Percentiles rank a stretch among this genome's conserved stretches.
phyloP scores from a whole-genome alignment of 2,329 filamentous ascomycete genomes.

The Alternaria postmessia region DNA sequence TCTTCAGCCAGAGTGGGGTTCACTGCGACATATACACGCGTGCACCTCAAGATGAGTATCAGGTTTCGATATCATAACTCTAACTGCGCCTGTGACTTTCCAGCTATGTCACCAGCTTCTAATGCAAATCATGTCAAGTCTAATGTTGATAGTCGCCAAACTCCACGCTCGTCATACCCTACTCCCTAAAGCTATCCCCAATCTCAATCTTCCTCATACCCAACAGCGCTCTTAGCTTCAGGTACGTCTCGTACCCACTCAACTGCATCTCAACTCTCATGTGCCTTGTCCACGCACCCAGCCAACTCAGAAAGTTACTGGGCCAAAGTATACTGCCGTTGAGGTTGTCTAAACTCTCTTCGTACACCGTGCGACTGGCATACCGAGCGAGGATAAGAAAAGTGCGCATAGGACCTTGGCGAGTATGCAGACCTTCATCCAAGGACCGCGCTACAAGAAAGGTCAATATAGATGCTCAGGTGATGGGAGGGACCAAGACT shows the following conservation, averaged over 20 bases:
- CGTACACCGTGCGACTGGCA: constrained; percentile 68
- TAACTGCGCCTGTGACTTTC: background rate
- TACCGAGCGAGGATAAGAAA: constrained; percentile 72
- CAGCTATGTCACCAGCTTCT: background rate
- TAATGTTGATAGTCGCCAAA: constrained; percentile 3
- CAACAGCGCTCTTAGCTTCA: constrained; percentile 60
- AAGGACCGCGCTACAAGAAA: constrained; percentile 72
- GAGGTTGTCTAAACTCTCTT: constrained; percentile 65
- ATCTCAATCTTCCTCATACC: constrained; percentile 51
- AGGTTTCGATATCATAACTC: background rate
- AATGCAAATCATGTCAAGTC: background rate
- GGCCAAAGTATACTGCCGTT: constrained; percentile 61
- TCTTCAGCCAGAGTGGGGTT: background rate
- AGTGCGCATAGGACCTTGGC: constrained; percentile 66
- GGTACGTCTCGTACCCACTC: constrained; percentile 65
- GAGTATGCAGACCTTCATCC: constrained; percentile 87
- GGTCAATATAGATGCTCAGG: constrained; percentile 15
- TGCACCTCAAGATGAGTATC: background rate
- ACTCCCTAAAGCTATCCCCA: constrained; percentile 27
- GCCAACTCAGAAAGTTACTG: constrained; percentile 59
- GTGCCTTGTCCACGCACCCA: constrained; percentile 63
- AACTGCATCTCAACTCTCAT: constrained; percentile 66
- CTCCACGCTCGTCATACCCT: constrained; percentile 1
- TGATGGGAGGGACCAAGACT: constrained; percentile 33
- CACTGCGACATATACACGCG: background rate